Base-by-base conservation (phyloP, 2,329 filamentous ascomycete species). In the Hypoxylon sp. region DNA sequence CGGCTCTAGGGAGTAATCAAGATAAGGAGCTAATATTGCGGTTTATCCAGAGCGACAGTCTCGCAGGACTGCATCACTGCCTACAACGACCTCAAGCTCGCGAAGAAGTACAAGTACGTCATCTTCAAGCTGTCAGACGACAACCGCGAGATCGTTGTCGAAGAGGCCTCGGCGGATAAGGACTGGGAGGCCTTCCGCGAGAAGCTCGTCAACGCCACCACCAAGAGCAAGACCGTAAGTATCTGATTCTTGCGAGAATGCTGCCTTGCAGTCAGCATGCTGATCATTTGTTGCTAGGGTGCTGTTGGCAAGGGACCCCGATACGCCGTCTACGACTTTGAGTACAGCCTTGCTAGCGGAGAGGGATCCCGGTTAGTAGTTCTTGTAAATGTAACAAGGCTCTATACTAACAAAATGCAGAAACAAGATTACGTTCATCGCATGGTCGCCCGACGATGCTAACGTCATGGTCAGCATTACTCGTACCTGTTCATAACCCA, bases 51-150 rank as follows among this genome's bases (percentile, higher is more conserved):
- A 87, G 91, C 92, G 76, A 86, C 86, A 80, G 90, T 94, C 77
- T 84, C 87, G 73, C 86, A 88, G 79, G 91, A 95, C 67, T 94
- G 92, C 88, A 88, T 89, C 80, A 80, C 81, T 74, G 82, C 85
- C 68, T 95, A 91, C 88, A 94, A 95, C 82, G 91, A 95, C 75
- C 88, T 95, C 74, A 95, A 95, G 89, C 90, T 94, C 76, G 86
- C 83, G 83, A 94, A 94, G 84, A 90, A 89, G 85, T 86, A 89
- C 85, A 95, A 94, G 85, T 97, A 89, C 88, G 91, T 96, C 85
- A 90, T 96, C 86, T 95, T 89, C 90, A 94, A 94, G 88, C 89
- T 96, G 80, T 91, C 90, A 73, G 92, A 95, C 82, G 88, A 94
- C 85, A 90, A 90, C 87, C 93, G 91, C 83, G 83, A 93, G 83